Evolutionary conservation across 441 rosid genomes (phyloP).

Genomic region (Theobroma grandiflorum): DNA sequence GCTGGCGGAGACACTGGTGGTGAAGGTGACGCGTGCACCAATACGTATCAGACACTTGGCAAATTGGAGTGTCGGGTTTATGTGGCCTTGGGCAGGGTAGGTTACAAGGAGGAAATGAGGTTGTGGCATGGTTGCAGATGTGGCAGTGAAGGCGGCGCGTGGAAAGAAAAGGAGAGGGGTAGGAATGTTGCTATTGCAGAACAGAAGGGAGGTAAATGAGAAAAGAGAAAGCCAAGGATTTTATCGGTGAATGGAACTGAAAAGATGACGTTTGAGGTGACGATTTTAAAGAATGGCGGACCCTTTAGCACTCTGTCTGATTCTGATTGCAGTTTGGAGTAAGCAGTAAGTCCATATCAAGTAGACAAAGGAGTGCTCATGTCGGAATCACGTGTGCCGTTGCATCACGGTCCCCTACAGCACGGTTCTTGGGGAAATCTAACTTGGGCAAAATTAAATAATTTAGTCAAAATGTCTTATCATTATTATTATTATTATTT

Average conservation of each 20-base stretch:
- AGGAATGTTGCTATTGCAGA: too few species aligned
- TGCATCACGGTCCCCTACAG: too few species aligned
- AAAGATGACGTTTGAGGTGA: background rate
- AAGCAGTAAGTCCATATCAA: too few species aligned
- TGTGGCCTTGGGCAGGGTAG: slow-evolving; percentile 24
- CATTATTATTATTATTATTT: too few species aligned
- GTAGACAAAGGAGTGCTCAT: too few species aligned
- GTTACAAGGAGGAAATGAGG: slow-evolving; percentile 16
- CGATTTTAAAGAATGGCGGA: background rate
- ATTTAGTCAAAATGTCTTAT: too few species aligned
- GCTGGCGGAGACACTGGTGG: slow-evolving; percentile 47
- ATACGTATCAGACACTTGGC: slow-evolving; percentile 55
- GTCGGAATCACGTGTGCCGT: too few species aligned
- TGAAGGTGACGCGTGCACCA: slow-evolving; percentile 56
- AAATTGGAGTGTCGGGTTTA: slow-evolving; percentile 65
- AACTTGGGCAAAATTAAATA: too few species aligned
- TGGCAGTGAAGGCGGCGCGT: background rate
- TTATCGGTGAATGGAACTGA: too few species aligned
- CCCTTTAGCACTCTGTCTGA: too few species aligned
- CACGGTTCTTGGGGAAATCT: too few species aligned
- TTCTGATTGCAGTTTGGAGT: too few species aligned
- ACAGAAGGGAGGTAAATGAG: background rate
- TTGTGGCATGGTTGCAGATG: slow-evolving; percentile 2
- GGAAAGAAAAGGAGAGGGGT: background rate
- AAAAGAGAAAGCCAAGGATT: background rate